phyloP scores from a whole-genome alignment of 2,329 filamentous ascomycete genomes.

The Ilyonectria mors-panacis region DNA sequence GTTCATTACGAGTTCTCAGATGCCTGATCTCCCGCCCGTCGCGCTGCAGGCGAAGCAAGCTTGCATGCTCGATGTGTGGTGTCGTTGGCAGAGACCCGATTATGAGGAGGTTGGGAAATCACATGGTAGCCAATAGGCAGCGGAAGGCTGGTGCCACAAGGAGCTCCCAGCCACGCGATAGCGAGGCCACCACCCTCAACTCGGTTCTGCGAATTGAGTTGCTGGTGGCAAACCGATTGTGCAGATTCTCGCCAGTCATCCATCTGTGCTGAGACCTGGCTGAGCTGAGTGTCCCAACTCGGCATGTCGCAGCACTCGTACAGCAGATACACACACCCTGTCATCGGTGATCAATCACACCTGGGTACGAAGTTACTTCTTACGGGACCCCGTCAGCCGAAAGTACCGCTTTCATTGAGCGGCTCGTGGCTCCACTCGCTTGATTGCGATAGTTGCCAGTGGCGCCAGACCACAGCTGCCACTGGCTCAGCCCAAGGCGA shows the following conservation, averaged over 20 bases:
- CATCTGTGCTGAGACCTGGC: constrained; percentile 21
- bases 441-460: constrained; percentile 44
- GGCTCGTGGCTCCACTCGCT: constrained; percentile 34
- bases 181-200: constrained; percentile 20
- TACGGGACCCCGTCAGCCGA: constrained; percentile 16
- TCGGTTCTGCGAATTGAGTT: constrained; percentile 20
- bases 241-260: constrained; percentile 29
- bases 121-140: constrained; percentile 40
- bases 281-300: constrained; percentile 29
- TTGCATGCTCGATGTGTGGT: constrained; percentile 32
- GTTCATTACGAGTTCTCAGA: constrained; percentile 44
- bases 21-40: constrained; percentile 41
- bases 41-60: constrained; percentile 41
- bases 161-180: constrained; percentile 36
- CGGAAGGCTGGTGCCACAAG: constrained; percentile 21
- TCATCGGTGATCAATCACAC: constrained; percentile 10
- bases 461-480: constrained; percentile 32
- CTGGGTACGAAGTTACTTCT: constrained; percentile 12
- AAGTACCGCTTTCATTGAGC: constrained; percentile 25
- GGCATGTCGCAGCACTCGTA: constrained; percentile 16
- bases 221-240: constrained; percentile 12
- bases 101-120: constrained; percentile 43
- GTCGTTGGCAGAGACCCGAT: constrained; percentile 28
- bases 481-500: constrained; percentile 34
- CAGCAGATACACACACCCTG: constrained; percentile 19